Conservation (phyloP, 495 filamentous ascomycete genomes). For the Penicillium coprophilum region DNA sequence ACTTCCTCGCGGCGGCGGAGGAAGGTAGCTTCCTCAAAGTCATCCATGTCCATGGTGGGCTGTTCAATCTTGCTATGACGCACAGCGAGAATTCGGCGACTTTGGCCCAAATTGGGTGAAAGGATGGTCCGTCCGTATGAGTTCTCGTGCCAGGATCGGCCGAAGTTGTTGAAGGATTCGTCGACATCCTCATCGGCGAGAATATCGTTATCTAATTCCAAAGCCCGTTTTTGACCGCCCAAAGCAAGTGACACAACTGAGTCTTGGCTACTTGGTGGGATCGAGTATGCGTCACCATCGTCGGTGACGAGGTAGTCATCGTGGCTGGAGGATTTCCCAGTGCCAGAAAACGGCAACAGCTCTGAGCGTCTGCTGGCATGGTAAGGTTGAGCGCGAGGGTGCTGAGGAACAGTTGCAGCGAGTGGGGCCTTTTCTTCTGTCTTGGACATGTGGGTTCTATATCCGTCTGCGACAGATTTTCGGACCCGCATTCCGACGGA, state of each 20-base stretch:
- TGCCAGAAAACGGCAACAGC: slow-evolving; percentile 74
- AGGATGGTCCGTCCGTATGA: slow-evolving; percentile 33
- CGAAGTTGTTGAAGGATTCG: slow-evolving; percentile 1
- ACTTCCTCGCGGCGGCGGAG: slow-evolving; percentile 45
- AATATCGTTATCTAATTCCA: slow-evolving; percentile 49
- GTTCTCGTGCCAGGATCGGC: background rate
- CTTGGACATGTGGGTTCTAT: slow-evolving; percentile 62
- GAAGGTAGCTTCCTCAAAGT: slow-evolving; percentile 48
- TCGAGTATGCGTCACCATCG: slow-evolving; percentile 43
- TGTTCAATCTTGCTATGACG: slow-evolving; percentile 11
- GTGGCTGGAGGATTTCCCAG: slow-evolving; percentile 52
- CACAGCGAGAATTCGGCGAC: slow-evolving; percentile 30
- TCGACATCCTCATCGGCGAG: slow-evolving; percentile 41
- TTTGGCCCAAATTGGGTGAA: slow-evolving; percentile 33
- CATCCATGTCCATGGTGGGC: slow-evolving; percentile 37
- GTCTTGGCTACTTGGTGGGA: slow-evolving; percentile 49
- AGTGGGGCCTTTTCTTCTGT: slow-evolving; percentile 27
- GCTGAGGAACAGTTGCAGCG: slow-evolving; percentile 24
- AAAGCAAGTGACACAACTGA: slow-evolving; percentile 22
- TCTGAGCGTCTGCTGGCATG: slow-evolving; percentile 43
- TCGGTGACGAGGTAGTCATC: slow-evolving; percentile 28
- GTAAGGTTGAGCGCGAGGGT: slow-evolving; percentile 13
- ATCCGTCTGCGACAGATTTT: slow-evolving; percentile 87
- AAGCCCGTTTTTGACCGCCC: slow-evolving; percentile 26
- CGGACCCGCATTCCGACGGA: slow-evolving; percentile 90